Conservation (phyloP, 768 basidiomycete species). For the Boletellus sp. region DNA sequence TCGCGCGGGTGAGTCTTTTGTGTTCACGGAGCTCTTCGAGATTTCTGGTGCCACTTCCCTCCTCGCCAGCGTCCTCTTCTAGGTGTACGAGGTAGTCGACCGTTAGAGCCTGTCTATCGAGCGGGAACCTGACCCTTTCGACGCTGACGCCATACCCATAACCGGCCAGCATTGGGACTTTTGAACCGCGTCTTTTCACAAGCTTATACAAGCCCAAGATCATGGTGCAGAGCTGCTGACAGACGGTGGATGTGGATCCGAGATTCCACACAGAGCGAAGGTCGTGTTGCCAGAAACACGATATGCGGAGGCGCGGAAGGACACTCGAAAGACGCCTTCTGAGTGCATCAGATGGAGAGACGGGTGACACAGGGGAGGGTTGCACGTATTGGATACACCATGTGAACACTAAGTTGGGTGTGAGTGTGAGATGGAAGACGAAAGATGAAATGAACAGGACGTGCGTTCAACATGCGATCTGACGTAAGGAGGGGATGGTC, state of each 20-base stretch:
- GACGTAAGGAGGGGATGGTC: slow-evolving; percentile 90
- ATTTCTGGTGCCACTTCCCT: slow-evolving; percentile 34
- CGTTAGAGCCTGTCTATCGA: slow-evolving; percentile 77
- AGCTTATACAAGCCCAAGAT: slow-evolving; percentile 75
- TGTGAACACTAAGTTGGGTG: slow-evolving; percentile 61
- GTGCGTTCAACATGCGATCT: slow-evolving; percentile 77
- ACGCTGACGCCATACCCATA: slow-evolving; percentile 82
- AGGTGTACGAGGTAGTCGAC: slow-evolving; percentile 83
- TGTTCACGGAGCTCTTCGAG: slow-evolving; percentile 71
- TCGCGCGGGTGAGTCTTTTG: slow-evolving; percentile 64
- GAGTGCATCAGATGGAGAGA: slow-evolving; percentile 36
- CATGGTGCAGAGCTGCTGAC: slow-evolving; percentile 85
- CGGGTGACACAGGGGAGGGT: slow-evolving; percentile 32
- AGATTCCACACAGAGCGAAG: slow-evolving; percentile 84
- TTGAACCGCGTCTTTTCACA: slow-evolving; percentile 70
- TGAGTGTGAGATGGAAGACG: slow-evolving; percentile 2
- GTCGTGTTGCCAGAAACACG: slow-evolving; percentile 96
- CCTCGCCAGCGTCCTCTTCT: slow-evolving; percentile 42
- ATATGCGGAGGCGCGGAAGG: slow-evolving; percentile 60
- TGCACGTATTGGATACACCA: slow-evolving; percentile 85
- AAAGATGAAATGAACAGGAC: slow-evolving; percentile 24
- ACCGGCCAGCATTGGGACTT: slow-evolving; percentile 69
- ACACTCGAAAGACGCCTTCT: slow-evolving; percentile 24
- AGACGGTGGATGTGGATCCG: slow-evolving; percentile 56
- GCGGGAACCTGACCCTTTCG: slow-evolving; percentile 74